Percentiles rank a stretch among this genome's conserved stretches.
Evolutionary conservation across 345 rosid species (phyloP).

Genomic region (Gossypium herbaceum): DNA sequence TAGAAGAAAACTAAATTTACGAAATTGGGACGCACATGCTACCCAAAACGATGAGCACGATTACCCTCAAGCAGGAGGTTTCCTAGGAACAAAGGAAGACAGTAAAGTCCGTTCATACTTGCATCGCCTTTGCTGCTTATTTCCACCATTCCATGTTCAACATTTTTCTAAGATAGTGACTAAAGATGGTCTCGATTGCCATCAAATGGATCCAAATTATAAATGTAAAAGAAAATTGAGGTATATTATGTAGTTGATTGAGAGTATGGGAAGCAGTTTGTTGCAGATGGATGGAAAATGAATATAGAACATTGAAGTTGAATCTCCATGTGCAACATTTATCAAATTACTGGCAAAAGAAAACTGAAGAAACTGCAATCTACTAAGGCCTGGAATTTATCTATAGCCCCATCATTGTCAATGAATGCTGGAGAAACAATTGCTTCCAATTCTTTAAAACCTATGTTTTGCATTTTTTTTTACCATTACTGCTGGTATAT

Average conservation of each 20-base stretch:
- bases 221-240: slow-evolving; percentile 10
- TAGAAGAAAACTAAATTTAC: slow-evolving; percentile 20
- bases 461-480: no score
- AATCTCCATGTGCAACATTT: neutral
- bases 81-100: slow-evolving; percentile 4
- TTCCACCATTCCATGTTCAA: slow-evolving; percentile 16
- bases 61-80: neutral
- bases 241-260: slow-evolving; percentile 17
- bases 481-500: no score
- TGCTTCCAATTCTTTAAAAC: neutral
- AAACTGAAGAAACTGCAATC: no score
- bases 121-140: neutral
- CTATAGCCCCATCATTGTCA: neutral
- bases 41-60: neutral
- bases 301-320: neutral
- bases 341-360: neutral
- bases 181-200: slow-evolving; percentile 20
- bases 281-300: neutral
- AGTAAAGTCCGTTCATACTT: neutral
- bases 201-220: slow-evolving; percentile 20
- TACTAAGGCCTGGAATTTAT: neutral
- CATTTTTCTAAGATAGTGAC: slow-evolving; percentile 9
- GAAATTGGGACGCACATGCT: neutral
- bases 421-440: neutral
- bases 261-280: slow-evolving; percentile 6